Evolutionary conservation across 768 basidiomycete species (phyloP).

Genomic region (Boletus vermiculosoides): DNA sequence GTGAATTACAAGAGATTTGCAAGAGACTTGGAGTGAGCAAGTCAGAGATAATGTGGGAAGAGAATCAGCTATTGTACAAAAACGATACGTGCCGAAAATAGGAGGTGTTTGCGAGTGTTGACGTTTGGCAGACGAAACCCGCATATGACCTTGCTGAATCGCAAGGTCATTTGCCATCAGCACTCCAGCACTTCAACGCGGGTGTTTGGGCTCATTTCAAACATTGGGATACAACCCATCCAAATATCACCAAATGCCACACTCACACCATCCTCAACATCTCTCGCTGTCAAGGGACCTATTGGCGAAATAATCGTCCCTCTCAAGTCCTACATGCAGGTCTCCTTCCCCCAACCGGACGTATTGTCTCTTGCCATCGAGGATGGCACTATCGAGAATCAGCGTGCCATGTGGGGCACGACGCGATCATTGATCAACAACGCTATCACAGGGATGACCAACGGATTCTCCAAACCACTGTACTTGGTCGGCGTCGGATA

Average conservation of each 20-base stretch:
- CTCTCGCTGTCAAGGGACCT: conserved; percentile 57
- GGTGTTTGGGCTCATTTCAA: conserved; percentile 50
- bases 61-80: too few relatives aligned
- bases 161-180: too few relatives aligned
- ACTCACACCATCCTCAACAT: conserved; percentile 35
- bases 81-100: too few relatives aligned
- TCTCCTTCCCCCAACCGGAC: conserved; percentile 35
- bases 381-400: conserved; percentile 66
- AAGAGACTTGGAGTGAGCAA: too few relatives aligned
- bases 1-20: too few relatives aligned
- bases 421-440: conserved; percentile 88
- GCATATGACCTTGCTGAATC: too few relatives aligned
- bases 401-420: conserved; percentile 94
- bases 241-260: conserved; percentile 50
- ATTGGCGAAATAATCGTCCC: conserved; percentile 50
- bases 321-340: conserved; percentile 46
- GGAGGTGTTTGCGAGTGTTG: too few relatives aligned
- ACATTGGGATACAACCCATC: conserved; percentile 62
- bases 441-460: conserved; percentile 85
- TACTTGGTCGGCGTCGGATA: conserved; percentile 96
- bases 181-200: too few relatives aligned
- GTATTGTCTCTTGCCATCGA: conserved; percentile 44
- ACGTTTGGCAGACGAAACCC: too few relatives aligned
- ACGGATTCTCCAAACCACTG: conserved; percentile 80
- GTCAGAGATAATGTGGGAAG: too few relatives aligned